Base-by-base conservation (phyloP, 2,329 filamentous ascomycete genomes). In the Dactylella cylindrospora region DNA sequence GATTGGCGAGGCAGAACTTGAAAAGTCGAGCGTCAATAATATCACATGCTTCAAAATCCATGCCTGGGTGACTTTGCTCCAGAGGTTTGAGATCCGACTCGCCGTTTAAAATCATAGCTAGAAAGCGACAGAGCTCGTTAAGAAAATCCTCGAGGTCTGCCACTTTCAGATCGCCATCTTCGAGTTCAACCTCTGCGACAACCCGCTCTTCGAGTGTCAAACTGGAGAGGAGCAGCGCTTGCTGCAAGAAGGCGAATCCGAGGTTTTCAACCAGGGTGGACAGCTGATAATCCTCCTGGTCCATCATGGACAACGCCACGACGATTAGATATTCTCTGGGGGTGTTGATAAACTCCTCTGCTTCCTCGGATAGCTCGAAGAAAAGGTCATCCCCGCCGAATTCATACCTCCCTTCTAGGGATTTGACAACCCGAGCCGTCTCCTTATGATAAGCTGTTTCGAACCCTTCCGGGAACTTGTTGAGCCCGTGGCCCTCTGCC, bases 401-500 rank as follows among this genome's bases (percentile, higher is more conserved):
- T 5, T 39, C 19, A 13, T 43, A 53, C 22, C 32, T 26, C 7
- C 32, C 19, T n/a, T 44, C 25, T 1, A 61, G 28, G 13, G 31
- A 8, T 9, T n/a, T 26, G n/a, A 40, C 23, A 2, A 43, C 41
- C 3, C 32, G 25, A 12, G 20, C 28, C 15, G 44, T 32, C 15
- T 53, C 47, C 13, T 29, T 13, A 7, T 22, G 33, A 12, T 29
- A 43, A 12, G 46, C 44, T 19, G 38, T 31, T 31, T 39, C 26
- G n/a, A 57, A 51, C 13, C 29, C 22, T 9, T 40, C 33, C 10
- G 36, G 35, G 41, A 60, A 53, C 10, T 38, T 49, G 10, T 33
- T 45, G 22, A 38, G 31, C n/a, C 40, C 51, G 25, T 46, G 57
- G 40, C 46, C 60, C 62, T 50, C 66, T 12, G 33, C 68, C 70